Conservation (phyloP, 208 protist genomes). For the Novymonas esmeraldas region DNA sequence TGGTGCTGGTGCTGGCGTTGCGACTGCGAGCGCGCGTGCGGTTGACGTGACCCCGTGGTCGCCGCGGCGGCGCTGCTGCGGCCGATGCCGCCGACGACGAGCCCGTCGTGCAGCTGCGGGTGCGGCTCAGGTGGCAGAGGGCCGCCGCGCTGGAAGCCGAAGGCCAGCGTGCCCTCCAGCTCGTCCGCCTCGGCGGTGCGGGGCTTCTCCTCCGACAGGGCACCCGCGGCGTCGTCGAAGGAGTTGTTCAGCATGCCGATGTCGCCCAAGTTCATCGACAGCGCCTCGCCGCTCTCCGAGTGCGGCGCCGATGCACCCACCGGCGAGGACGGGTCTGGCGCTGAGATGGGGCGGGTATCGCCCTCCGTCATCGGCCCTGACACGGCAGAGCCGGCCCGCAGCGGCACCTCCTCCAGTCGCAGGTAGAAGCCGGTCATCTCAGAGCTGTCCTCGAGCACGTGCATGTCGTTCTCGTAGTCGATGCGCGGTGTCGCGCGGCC, state of each 20-base stretch:
- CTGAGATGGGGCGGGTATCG: not conserved
- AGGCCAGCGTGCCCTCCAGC: conserved; percentile 32
- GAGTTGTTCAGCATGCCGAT: conserved; percentile 19
- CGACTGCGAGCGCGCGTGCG: not conserved
- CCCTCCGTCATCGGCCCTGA: not conserved
- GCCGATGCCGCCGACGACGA: conserved; percentile 17
- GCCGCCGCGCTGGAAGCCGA: conserved; percentile 29
- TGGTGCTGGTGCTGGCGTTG: not conserved
- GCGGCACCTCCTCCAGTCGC: conserved; percentile 65
- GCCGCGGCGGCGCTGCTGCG: too few species aligned
- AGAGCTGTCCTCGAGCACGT: conserved; percentile 78
- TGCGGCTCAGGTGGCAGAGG: conserved; percentile 27
- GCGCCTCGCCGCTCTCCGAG: conserved; percentile 4
- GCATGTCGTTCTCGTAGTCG: conserved; percentile 88
- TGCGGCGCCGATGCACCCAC: not conserved
- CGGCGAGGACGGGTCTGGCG: not conserved
- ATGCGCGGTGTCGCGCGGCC: conserved; percentile 52
- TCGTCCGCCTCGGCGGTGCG: conserved; percentile 26
- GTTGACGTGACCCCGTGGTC: too few species aligned
- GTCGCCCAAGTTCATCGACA: conserved; percentile 23
- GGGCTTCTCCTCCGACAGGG: conserved; percentile 14
- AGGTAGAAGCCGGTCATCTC: conserved; percentile 80
- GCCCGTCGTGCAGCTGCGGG: conserved; percentile 23
- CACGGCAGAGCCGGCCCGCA: not conserved
- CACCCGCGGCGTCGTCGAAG: conserved; percentile 9